Percentiles rank a stretch among this genome's conserved stretches.
phyloP scores from a whole-genome alignment of 768 basidiomycete genomes.

The Termitomyces titanicus region DNA sequence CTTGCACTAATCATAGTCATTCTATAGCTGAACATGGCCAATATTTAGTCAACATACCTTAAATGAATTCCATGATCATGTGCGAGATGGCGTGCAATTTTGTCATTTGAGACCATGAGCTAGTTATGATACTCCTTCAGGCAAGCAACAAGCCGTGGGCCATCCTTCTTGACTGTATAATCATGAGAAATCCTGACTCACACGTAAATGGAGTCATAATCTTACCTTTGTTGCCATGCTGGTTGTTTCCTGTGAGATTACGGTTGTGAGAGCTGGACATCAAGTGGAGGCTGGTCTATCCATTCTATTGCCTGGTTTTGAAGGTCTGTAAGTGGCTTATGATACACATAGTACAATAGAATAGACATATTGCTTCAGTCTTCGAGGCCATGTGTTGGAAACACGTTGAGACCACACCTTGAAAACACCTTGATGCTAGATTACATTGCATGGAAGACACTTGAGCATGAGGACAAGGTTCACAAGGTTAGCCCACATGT shows the following conservation, averaged over 20 bases:
- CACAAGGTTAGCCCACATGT: no score
- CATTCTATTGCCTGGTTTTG: not conserved
- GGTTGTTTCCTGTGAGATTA: not conserved
- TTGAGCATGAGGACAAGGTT: not conserved
- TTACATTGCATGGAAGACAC: not conserved
- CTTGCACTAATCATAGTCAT: no score
- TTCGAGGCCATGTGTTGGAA: not conserved
- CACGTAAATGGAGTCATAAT: no score
- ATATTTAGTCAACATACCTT: no score
- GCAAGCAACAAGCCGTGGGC: not conserved
- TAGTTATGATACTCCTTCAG: conserved; percentile 16
- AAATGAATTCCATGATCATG: no score
- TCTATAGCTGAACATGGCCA: no score
- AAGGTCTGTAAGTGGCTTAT: not conserved
- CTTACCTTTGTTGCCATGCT: not conserved
- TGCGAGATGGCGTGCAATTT: not conserved
- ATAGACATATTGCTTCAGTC: not conserved
- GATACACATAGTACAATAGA: not conserved
- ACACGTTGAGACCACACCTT: not conserved
- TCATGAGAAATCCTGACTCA: not conserved
- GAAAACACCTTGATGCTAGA: no score
- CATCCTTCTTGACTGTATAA: not conserved
- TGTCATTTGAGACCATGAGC: not conserved
- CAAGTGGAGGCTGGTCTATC: not conserved
- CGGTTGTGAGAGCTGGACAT: no score